These are phyloP conservation scores for Cephalotrichum gorgonifer DNA, from an alignment of 2,329 filamentous ascomycete species.

Conservation along the genomic window DNA sequence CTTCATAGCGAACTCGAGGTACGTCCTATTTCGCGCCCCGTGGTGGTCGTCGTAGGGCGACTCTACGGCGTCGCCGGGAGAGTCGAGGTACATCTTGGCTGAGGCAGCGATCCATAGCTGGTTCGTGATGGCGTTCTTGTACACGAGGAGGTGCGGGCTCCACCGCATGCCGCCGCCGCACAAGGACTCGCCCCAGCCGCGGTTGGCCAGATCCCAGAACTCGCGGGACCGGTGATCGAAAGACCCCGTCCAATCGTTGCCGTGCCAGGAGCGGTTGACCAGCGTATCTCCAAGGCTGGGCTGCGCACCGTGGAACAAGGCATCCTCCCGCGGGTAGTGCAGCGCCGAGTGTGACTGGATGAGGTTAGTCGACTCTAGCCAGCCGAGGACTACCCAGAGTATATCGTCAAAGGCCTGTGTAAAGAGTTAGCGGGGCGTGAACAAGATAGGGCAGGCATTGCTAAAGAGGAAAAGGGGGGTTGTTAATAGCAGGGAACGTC, in stretches of 20 bases:
- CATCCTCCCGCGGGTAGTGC: conserved; percentile 37
- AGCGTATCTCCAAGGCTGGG: conserved; percentile 19
- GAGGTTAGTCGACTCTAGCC: conserved; percentile 75
- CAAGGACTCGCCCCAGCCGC: conserved; percentile 71
- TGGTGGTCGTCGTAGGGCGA: conserved; percentile 46
- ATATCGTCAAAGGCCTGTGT: conserved; percentile 81
- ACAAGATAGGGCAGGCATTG: no score
- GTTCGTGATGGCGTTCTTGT: conserved; percentile 96
- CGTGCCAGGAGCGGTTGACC: conserved; percentile 56
- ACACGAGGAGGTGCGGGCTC: conserved; percentile 70
- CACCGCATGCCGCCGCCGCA: conserved; percentile 87
- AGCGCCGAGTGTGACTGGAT: conserved; percentile 56
- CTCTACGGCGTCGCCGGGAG: conserved; percentile 67
- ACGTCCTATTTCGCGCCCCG: conserved; percentile 40
- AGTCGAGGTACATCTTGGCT: conserved; percentile 80
- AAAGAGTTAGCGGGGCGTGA: background rate
- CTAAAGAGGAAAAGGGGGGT: no score
- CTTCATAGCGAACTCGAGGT: conserved; percentile 63
- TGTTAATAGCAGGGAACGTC: no score
- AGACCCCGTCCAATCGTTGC: conserved; percentile 59
- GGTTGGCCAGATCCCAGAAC: conserved; percentile 73
- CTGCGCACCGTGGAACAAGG: conserved; percentile 10
- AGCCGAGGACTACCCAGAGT: conserved; percentile 87
- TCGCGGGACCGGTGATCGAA: conserved; percentile 76
- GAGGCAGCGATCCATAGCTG: conserved; percentile 80